These are phyloP conservation scores for Laguncularia racemosa DNA, from an alignment of 345 rosid genomes.

Conservation along the genomic window DNA sequence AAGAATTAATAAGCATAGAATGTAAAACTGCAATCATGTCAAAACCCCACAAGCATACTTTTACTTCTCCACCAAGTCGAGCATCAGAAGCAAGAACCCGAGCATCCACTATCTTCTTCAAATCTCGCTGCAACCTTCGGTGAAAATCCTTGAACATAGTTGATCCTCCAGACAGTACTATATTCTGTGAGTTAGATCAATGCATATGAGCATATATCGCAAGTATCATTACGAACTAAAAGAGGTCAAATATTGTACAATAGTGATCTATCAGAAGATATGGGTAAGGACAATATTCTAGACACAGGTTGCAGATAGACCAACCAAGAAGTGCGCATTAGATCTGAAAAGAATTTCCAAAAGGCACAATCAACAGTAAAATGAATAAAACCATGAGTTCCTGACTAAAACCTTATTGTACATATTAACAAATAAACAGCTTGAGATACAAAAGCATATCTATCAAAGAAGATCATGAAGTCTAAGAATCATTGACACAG, in stretches of 20 bases:
- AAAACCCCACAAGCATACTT: constrained; percentile 31
- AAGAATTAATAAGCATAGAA: too few relatives aligned
- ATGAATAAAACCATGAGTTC: too few relatives aligned
- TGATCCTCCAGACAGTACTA: constrained; percentile 95
- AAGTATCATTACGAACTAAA: not conserved
- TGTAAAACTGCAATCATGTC: not conserved
- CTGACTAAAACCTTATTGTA: too few relatives aligned
- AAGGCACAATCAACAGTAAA: too few relatives aligned
- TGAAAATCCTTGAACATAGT: constrained; percentile 99
- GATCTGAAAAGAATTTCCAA: not conserved
- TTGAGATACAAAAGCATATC: too few relatives aligned
- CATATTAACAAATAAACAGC: too few relatives aligned
- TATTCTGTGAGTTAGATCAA: constrained; percentile 41
- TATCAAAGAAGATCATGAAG: too few relatives aligned
- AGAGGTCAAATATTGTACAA: not conserved
- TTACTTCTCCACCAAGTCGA: constrained; percentile 63
- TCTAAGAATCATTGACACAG: too few relatives aligned
- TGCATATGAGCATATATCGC: not conserved
- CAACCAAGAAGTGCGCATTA: not conserved
- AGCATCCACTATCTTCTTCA: constrained; percentile 92
- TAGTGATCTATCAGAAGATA: too few relatives aligned
- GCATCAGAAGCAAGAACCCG: constrained; percentile 81
- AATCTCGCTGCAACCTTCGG: constrained; percentile 92
- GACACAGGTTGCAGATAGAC: not conserved
- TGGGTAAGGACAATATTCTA: too few relatives aligned